Evolutionary conservation across 768 basidiomycete genomes (phyloP).

Genomic region (Boletus insuetus): DNA sequence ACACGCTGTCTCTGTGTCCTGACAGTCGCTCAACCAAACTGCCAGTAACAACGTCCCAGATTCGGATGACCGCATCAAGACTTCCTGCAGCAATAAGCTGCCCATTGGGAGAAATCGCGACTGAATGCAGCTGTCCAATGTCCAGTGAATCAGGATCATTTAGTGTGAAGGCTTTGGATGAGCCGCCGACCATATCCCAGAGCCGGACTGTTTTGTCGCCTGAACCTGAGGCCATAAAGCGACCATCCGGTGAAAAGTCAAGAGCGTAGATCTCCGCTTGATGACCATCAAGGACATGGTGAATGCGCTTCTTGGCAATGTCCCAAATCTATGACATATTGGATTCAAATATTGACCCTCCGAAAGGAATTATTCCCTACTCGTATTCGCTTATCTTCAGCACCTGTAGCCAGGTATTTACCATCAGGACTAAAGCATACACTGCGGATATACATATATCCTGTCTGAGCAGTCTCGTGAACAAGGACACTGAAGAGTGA

Average conservation of each 20-base stretch:
- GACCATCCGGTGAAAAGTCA: slow-evolving; percentile 83
- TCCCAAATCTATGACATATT: slow-evolving; percentile 78
- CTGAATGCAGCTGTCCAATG: slow-evolving; percentile 66
- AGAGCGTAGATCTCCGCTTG: slow-evolving; percentile 93
- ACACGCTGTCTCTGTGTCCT: slow-evolving; percentile 84
- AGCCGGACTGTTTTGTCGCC: slow-evolving; percentile 72
- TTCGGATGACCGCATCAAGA: slow-evolving; percentile 72
- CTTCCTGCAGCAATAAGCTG: slow-evolving; percentile 62
- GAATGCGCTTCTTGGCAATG: slow-evolving; percentile 74
- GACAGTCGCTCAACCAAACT: slow-evolving; percentile 65
- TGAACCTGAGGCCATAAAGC: slow-evolving; percentile 84
- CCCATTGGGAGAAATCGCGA: slow-evolving; percentile 76
- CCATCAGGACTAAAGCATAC: slow-evolving; percentile 78
- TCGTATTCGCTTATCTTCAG: slow-evolving; percentile 90
- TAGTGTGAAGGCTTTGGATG: slow-evolving; percentile 35
- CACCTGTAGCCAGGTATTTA: slow-evolving; percentile 71
- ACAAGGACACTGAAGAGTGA: slow-evolving; percentile 55
- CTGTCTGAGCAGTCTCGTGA: slow-evolving; percentile 72
- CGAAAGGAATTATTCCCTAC: slow-evolving; percentile 41
- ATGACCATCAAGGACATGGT: slow-evolving; percentile 83
- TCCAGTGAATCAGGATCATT: slow-evolving; percentile 48
- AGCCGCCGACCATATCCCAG: slow-evolving; percentile 53
- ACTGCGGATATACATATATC: slow-evolving; percentile 87
- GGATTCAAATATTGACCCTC: slow-evolving; percentile 4
- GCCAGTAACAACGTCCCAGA: slow-evolving; percentile 76